Base-by-base conservation (phyloP, 2,329 filamentous ascomycete species). In the Trichoderma hamatum region DNA sequence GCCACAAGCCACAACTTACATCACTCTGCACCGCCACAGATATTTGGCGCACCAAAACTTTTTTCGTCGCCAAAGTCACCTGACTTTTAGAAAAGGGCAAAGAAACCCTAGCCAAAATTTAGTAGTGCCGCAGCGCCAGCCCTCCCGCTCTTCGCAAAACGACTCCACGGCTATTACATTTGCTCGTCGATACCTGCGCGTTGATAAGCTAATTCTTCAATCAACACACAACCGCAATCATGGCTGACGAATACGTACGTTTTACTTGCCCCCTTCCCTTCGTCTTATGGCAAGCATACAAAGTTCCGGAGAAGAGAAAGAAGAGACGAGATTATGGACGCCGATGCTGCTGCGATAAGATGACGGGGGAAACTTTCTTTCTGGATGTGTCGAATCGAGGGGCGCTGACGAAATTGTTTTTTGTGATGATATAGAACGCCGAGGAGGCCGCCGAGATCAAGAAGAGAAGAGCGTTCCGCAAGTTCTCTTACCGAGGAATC, bases 401-500 rank as follows among this genome's bases (percentile, higher is more conserved):
- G 26, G 54, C 49, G 67, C 58, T 64, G 59, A 68, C 51, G 32
- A 58, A 49, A 49, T 70, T 19, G 5, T 65, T 28, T 59, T 65
- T 28, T 59, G 60, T 43, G 19, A 26, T 49, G 30, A 9, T 66
- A 78, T 80, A 97, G 94, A 95, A 97, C 88, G 91, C 94, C 84
- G 94, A 96, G 88, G 93, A 96, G 89, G 95, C 95, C 86, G 95
- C 94, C 83, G 96, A 97, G 92, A 88, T 99, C 86, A 99, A 98
- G 94, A 97, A 93, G 90, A 97, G 92, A 89, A 97, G 96, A 95
- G 88, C 94, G 79, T 97, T 98, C 92, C 92, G 94, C 88, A 99
- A 98, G 92, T 99, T 98, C 84, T 96, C 94, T 78, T 99, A 97
- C 93, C 93, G 96, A 83, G 96, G 96, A 82, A 93, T 99, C 85